A percentile compares a stretch with the other conserved stretches of the same genome.
These are phyloP conservation scores for Planoprotostelium fungivorum DNA, from an alignment of 78 protist genomes.

Conservation along the genomic window DNA sequence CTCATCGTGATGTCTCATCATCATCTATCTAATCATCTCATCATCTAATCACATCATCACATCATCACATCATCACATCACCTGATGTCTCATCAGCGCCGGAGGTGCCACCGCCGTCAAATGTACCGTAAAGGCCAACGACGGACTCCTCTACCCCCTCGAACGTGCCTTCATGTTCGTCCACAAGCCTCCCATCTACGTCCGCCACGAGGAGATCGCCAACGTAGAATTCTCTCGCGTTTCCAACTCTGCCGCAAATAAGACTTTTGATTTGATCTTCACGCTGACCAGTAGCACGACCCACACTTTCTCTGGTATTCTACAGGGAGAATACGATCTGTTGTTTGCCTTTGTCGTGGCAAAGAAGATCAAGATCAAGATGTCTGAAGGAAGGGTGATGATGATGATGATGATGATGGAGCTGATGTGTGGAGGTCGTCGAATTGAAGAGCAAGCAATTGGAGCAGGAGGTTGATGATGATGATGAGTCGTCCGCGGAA, in stretches of 20 bases:
- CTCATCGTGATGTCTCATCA: neutral
- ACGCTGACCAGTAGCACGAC: slow-evolving; percentile 15
- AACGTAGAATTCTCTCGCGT: slow-evolving; percentile 43
- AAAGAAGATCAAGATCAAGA: slow-evolving; percentile 15
- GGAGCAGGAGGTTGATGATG: slow-evolving; percentile 37
- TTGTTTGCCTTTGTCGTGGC: slow-evolving; percentile 19
- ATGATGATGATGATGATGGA: neutral
- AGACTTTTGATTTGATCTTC: slow-evolving; percentile 38
- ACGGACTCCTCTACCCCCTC: slow-evolving; percentile 61
- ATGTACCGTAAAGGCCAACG: slow-evolving; percentile 59
- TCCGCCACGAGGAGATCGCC: slow-evolving; percentile 31
- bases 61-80: neutral
- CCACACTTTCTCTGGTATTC: slow-evolving; percentile 31
- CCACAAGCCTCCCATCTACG: slow-evolving; percentile 68
- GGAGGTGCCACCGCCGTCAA: slow-evolving; percentile 16
- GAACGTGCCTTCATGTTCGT: slow-evolving; percentile 62
- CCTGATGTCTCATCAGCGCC: neutral
- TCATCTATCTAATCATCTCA: neutral
- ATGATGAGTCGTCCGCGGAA: slow-evolving; percentile 35
- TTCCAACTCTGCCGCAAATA: slow-evolving; percentile 5
- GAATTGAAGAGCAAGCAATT: slow-evolving; percentile 16
- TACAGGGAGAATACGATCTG: slow-evolving; percentile 24
- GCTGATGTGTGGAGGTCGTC: neutral
- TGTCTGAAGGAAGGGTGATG: slow-evolving; percentile 1
- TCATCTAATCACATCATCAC: neutral